Evolutionary conservation across 2,329 filamentous ascomycete genomes (phyloP).

Genomic region (Pseudocercospora macadamiae): DNA sequence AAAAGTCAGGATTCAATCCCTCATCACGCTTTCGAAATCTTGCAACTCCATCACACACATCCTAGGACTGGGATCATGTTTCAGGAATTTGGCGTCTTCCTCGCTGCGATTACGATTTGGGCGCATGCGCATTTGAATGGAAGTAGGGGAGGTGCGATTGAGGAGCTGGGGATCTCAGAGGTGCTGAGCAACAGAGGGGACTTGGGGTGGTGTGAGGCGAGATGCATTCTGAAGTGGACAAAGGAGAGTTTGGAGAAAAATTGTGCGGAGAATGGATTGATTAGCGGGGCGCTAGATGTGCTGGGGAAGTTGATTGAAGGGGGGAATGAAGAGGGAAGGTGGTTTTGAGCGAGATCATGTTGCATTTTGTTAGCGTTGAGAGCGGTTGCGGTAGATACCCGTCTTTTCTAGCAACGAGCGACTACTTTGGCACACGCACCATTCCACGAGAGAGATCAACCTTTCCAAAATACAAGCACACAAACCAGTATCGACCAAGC

Average conservation of each 20-base stretch:
- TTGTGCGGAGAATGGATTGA: constrained; percentile 28
- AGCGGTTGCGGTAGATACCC: too few species aligned
- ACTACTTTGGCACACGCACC: too few species aligned
- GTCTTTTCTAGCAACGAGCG: too few species aligned
- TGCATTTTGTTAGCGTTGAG: too few species aligned
- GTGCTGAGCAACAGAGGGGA: constrained; percentile 5
- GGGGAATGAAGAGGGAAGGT: constrained; percentile 29
- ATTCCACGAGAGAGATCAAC: too few species aligned
- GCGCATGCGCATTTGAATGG: constrained; percentile 29
- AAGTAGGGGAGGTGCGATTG: too few species aligned
- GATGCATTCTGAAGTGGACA: constrained; percentile 31
- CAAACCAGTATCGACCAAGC: too few species aligned
- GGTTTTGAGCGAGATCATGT: too few species aligned
- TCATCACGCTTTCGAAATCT: constrained; percentile 30
- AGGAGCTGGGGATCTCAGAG: too few species aligned
- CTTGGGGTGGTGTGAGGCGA: constrained; percentile 22
- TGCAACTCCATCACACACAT: constrained; percentile 26
- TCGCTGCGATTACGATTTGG: constrained; percentile 37
- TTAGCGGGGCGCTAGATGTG: constrained; percentile 33
- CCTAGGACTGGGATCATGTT: constrained; percentile 27
- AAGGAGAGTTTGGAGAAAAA: constrained; percentile 28
- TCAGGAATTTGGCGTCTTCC: constrained; percentile 36
- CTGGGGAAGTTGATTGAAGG: constrained; percentile 30
- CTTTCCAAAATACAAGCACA: too few species aligned
- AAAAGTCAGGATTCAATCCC: too few species aligned